Percentiles rank a stretch among this genome's conserved stretches.
phyloP scores from a whole-genome alignment of 2,329 filamentous ascomycete genomes.

The Botrytis fabae region DNA sequence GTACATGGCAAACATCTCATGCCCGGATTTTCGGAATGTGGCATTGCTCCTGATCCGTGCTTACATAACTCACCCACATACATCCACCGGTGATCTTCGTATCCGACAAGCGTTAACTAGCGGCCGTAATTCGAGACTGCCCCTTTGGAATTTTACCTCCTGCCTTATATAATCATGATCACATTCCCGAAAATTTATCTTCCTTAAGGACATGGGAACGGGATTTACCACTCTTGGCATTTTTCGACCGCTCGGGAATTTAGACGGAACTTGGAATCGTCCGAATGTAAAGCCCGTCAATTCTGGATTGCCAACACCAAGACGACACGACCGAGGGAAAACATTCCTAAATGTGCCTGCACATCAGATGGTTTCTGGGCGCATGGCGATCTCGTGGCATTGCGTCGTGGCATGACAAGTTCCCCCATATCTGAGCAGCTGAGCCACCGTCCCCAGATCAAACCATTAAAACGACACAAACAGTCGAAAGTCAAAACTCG shows the following conservation, averaged over 20 bases:
- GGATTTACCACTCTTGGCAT: background rate
- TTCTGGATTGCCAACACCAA: background rate
- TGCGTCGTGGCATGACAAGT: background rate
- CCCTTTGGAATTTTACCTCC: background rate
- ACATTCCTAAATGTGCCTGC: background rate
- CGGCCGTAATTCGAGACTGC: background rate
- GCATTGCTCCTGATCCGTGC: background rate
- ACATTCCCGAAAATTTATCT: background rate
- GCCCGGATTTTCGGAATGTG: background rate
- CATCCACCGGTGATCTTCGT: background rate
- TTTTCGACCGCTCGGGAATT: background rate
- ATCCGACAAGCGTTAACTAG: background rate
- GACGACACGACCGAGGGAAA: background rate
- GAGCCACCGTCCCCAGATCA: background rate
- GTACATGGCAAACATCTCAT: background rate
- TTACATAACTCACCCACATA: background rate
- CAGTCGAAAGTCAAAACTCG: background rate
- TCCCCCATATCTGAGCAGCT: background rate
- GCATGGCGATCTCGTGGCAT: slow-evolving; percentile 6
- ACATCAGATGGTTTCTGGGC: slow-evolving; percentile 1
- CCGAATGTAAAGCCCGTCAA: background rate
- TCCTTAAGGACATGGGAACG: background rate
- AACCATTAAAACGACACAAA: background rate
- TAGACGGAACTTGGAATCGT: background rate
- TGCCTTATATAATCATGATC: background rate